Conservation (phyloP, 1,284 basidiomycete species). For the Leccinum proximum region DNA sequence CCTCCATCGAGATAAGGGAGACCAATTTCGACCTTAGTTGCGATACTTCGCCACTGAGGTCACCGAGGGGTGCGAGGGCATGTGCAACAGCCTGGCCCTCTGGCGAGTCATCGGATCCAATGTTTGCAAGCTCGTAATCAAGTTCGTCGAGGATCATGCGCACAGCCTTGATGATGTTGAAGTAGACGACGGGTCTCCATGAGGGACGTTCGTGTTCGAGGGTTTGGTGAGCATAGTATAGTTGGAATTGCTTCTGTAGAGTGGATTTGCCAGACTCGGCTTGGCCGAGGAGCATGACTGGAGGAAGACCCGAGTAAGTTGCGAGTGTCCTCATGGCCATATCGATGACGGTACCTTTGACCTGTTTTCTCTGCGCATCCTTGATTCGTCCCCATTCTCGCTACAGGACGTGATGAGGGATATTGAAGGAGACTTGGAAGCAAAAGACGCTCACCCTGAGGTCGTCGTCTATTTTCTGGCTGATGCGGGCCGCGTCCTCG, state of each 20-base stretch:
- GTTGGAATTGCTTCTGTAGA: constrained; percentile 77
- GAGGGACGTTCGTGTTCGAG: constrained; percentile 67
- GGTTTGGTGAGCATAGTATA: constrained; percentile 68
- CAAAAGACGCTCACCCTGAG: constrained; percentile 46
- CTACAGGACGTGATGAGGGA: constrained; percentile 31
- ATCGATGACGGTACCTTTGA: constrained; percentile 53
- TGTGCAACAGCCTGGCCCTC: constrained; percentile 31
- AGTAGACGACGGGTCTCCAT: constrained; percentile 77
- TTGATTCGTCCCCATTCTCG: constrained; percentile 51
- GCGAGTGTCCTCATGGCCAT: background rate
- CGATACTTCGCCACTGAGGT: constrained; percentile 43
- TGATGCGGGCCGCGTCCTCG: constrained; percentile 50
- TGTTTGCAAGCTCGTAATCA: constrained; percentile 50
- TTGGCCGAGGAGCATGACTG: constrained; percentile 70
- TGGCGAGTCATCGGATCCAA: constrained; percentile 26
- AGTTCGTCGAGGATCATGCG: constrained; percentile 73
- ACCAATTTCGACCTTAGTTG: constrained; percentile 54
- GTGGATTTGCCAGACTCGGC: constrained; percentile 81
- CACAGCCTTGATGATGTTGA: constrained; percentile 77
- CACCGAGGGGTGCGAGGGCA: constrained; percentile 31
- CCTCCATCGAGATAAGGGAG: constrained; percentile 64
- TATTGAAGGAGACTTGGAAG: background rate
- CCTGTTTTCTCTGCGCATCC: constrained; percentile 47
- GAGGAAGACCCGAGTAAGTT: constrained; percentile 10
- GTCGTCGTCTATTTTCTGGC: constrained; percentile 69